These are phyloP conservation scores for Theobroma grandiflorum DNA, from an alignment of 441 rosid genomes.

Conservation along the genomic window DNA sequence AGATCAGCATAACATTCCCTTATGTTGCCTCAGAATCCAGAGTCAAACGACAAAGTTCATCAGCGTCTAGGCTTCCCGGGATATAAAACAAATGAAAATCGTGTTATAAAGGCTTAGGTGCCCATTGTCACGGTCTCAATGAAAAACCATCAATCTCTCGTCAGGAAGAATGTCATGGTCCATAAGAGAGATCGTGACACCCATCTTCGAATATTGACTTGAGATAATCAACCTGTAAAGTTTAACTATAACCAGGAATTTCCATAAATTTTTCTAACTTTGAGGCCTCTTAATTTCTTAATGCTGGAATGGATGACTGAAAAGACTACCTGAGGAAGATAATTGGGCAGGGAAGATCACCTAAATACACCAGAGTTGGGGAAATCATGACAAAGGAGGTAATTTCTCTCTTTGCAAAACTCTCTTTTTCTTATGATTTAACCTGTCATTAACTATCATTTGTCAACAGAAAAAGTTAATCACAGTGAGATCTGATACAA, in stretches of 20 bases:
- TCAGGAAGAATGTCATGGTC: no score
- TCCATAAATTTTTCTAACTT: background rate
- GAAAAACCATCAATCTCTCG: no score
- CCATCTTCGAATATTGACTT: background rate
- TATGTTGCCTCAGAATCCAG: background rate
- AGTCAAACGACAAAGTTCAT: background rate
- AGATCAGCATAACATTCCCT: background rate
- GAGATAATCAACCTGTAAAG: background rate
- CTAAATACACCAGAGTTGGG: slow-evolving; percentile 73
- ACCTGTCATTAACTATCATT: background rate
- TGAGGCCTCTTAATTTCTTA: background rate
- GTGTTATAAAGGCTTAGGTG: no score
- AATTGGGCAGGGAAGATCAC: slow-evolving; percentile 68
- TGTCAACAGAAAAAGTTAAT: slow-evolving; percentile 65
- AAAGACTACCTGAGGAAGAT: slow-evolving; percentile 74
- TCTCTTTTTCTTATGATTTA: background rate
- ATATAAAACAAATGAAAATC: no score
- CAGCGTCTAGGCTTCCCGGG: background rate
- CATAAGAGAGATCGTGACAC: no score
- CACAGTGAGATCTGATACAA: slow-evolving; percentile 75
- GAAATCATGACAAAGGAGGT: slow-evolving; percentile 93
- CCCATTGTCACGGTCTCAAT: no score
- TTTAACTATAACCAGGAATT: background rate
- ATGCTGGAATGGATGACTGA: slow-evolving; percentile 27
- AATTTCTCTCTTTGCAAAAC: background rate